Evolutionary conservation across 768 basidiomycete species (phyloP).

Genomic region (Termitomyces sp.): DNA sequence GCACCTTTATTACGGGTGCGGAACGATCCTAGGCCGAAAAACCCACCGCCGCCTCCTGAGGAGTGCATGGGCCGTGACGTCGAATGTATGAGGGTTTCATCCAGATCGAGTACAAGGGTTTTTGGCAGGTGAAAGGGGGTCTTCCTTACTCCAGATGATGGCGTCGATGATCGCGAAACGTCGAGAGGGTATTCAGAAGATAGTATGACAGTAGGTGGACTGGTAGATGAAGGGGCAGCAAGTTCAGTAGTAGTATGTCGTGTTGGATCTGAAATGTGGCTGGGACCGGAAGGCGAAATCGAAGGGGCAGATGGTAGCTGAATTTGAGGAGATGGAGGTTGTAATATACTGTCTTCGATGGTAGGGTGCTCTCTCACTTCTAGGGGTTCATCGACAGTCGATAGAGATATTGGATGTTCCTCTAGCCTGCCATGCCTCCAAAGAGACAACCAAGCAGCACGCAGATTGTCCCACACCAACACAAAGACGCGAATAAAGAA

Average conservation of each 20-base stretch:
- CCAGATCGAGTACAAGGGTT: slow-evolving; percentile 94
- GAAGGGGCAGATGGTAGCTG: slow-evolving; percentile 1
- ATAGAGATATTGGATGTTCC: slow-evolving; percentile 4
- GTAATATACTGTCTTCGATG: background rate
- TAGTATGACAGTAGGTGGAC: slow-evolving; percentile 7
- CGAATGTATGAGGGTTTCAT: slow-evolving; percentile 98
- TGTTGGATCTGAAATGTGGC: slow-evolving; percentile 8
- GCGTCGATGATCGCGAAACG: slow-evolving; percentile 44
- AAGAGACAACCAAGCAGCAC: slow-evolving; percentile 56
- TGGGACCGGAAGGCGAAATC: background rate
- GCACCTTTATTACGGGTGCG: slow-evolving; percentile 61
- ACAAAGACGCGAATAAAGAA: slow-evolving; percentile 71
- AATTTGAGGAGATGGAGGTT: background rate
- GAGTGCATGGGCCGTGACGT: slow-evolving; percentile 75
- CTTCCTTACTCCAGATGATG: slow-evolving; percentile 47
- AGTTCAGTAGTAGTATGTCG: slow-evolving; percentile 6
- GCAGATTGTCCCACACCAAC: slow-evolving; percentile 66
- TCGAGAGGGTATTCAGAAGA: slow-evolving; percentile 19
- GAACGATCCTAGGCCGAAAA: slow-evolving; percentile 56
- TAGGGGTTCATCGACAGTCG: background rate
- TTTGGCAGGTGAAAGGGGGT: slow-evolving; percentile 82
- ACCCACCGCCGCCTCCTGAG: slow-evolving; percentile 45
- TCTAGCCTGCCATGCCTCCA: slow-evolving; percentile 9
- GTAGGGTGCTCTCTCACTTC: background rate
- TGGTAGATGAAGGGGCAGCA: slow-evolving; percentile 12